Evolutionary conservation across 495 filamentous ascomycete species (phyloP).

Genomic region (Mytilinidion resinicola): DNA sequence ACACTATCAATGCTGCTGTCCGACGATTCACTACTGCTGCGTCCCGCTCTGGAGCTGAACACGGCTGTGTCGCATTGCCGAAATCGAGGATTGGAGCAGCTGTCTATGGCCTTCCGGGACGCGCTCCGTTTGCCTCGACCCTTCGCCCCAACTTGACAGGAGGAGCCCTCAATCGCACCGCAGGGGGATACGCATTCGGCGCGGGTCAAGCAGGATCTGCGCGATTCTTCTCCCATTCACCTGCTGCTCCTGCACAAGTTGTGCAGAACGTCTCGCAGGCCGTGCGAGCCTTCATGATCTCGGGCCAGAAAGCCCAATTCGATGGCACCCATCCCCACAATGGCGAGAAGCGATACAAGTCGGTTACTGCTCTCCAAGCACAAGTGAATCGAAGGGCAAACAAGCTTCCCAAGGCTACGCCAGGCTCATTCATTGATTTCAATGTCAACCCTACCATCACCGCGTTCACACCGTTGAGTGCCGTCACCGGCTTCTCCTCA

Average conservation of each 20-base stretch:
- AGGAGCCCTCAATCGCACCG: constrained; percentile 74
- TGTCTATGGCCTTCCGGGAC: constrained; percentile 59
- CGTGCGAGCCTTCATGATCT: constrained; percentile 82
- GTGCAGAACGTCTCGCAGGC: constrained; percentile 91
- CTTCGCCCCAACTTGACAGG: constrained; percentile 90
- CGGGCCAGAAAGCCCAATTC: constrained; percentile 76
- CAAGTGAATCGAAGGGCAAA: constrained; percentile 58
- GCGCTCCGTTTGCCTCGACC: constrained; percentile 81
- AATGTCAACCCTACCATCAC: constrained; percentile 80
- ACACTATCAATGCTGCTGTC: constrained; percentile 50
- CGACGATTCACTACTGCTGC: constrained; percentile 58
- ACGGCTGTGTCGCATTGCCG: constrained; percentile 59
- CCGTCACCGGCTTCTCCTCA: constrained; percentile 32
- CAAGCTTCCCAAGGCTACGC: constrained; percentile 46
- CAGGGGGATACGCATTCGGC: constrained; percentile 76
- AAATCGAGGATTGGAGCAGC: constrained; percentile 59
- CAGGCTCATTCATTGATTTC: constrained; percentile 81
- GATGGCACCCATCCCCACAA: constrained; percentile 60
- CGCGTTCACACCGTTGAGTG: constrained; percentile 58
- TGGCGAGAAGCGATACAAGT: constrained; percentile 72
- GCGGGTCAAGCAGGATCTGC: constrained; percentile 63
- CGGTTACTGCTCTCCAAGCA: constrained; percentile 63
- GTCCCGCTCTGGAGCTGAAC: constrained; percentile 42
- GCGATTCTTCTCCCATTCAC: constrained; percentile 83
- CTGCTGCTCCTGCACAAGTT: constrained; percentile 78